Base-by-base conservation (phyloP, 352 stramenopile genomes). In the Pythium dissimile region DNA sequence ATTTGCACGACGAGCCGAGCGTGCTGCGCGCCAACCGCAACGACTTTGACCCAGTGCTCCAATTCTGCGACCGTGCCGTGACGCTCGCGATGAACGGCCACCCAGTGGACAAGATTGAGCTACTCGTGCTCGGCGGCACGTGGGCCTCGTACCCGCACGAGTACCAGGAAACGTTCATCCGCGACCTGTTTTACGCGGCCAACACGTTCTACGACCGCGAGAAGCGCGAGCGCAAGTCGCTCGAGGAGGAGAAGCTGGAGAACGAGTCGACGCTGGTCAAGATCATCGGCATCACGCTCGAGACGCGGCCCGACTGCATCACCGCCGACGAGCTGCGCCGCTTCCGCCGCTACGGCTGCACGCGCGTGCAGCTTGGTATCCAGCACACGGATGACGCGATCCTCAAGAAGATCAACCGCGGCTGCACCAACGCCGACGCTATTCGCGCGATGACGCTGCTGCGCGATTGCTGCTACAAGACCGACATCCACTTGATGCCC, bases 381-480 rank as follows among this genome's bases (percentile, higher is more conserved):
- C 91, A 97, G 70, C 89, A 97, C 74, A 97, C 91, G 35, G 85
- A 97, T 60, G 83, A 97, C 51, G 75, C 39, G 11, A 92, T 97
- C 46, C 69, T 97, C 34, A 86, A 80, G 30, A 97, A 96, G 64
- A 96, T 97, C 59, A 97, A 95, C 64, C 84, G 90, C 18, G 90
- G 84, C 9, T 94, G 87, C 62, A 93, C 79, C 10, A 87, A 72
- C 10, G 63, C 72, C 23, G 85, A 95, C 37, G 78, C 84, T 4
- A 81, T 90, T 31, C 44, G 67, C 30, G 90, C 88, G 8, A 67
- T 97, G 32, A 78, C 80, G 27, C 56, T 97, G 47, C 76, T 97
- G 41, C 94, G 92, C 37, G 88, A 97, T 59, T 95, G 86, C 58
- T 96, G 91, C 65, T 97, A 97, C 74, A 97, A 97, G 75, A 95